Percentiles rank a stretch among this genome's conserved stretches.
Evolutionary conservation across 2,329 filamentous ascomycete species (phyloP).

Genomic region (Leptoxyphium fumago): DNA sequence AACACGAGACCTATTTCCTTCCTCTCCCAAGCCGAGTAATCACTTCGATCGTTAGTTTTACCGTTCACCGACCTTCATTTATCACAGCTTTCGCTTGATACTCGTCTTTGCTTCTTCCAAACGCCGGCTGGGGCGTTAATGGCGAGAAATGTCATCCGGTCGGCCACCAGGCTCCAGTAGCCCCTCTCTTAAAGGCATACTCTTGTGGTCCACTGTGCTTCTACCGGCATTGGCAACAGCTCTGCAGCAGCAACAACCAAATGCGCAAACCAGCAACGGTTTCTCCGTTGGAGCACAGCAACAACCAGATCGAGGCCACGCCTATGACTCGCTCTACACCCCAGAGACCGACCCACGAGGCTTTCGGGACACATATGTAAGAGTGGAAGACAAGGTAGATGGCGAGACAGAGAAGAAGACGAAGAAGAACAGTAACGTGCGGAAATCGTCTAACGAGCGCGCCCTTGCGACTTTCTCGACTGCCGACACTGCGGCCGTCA

Average conservation of each 20-base stretch:
- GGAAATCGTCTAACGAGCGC: slow-evolving; percentile 53
- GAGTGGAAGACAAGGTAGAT: slow-evolving; percentile 7
- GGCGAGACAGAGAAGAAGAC: slow-evolving; percentile 9
- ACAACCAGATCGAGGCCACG: slow-evolving; percentile 6
- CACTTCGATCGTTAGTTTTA: too few species aligned
- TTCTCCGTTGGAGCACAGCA: slow-evolving; percentile 8
- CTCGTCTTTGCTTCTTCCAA: not conserved
- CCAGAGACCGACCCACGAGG: slow-evolving; percentile 13
- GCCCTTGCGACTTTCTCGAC: slow-evolving; percentile 96
- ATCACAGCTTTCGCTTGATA: too few species aligned
- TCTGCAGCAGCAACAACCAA: slow-evolving; percentile 25
- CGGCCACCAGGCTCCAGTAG: slow-evolving; percentile 14
- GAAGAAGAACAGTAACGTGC: slow-evolving; percentile 12
- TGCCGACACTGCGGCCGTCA: slow-evolving; percentile 65
- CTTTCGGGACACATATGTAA: slow-evolving; percentile 12
- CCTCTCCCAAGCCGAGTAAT: too few species aligned
- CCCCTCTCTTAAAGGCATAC: slow-evolving; percentile 15
- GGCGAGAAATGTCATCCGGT: slow-evolving; percentile 14
- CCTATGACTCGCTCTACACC: slow-evolving; percentile 13
- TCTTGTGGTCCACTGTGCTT: slow-evolving; percentile 15
- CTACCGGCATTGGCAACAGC: slow-evolving; percentile 18
- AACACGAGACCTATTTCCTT: too few species aligned
- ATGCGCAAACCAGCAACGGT: slow-evolving; percentile 8
- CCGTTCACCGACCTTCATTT: too few species aligned
- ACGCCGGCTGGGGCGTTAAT: not conserved